Conservation (phyloP, 169 alveolate species). For the Plasmodium gallinaceum region DNA sequence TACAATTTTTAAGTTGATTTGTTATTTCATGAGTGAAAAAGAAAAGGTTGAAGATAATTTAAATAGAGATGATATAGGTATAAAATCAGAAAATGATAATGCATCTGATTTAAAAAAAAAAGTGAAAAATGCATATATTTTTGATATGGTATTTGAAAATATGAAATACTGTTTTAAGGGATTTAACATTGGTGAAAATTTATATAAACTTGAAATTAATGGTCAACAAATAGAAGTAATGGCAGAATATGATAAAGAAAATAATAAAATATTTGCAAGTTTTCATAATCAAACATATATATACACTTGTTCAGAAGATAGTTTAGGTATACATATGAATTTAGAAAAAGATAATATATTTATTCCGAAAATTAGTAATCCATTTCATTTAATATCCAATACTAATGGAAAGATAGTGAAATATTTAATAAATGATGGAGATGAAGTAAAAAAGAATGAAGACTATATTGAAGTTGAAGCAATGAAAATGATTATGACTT, state of each 20-base stretch:
- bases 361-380: constrained; percentile 63
- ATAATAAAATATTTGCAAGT: constrained; percentile 55
- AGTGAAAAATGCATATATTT: constrained; percentile 23
- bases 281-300: constrained; percentile 63
- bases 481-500: constrained; percentile 89
- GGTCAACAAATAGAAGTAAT: constrained; percentile 61
- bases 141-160: constrained; percentile 61
- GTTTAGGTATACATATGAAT: constrained; percentile 68
- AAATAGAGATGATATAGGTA: constrained; percentile 64
- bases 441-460: constrained; percentile 80
- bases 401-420: constrained; percentile 82
- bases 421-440: constrained; percentile 83
- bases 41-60: constrained; percentile 33
- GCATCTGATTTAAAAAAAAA: not conserved
- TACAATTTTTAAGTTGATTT: constrained; percentile 44
- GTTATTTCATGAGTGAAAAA: constrained; percentile 53
- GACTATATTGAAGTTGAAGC: constrained; percentile 88
- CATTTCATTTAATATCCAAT: constrained; percentile 69
- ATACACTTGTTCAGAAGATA: constrained; percentile 63
- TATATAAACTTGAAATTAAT: constrained; percentile 46
- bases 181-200: constrained; percentile 69
- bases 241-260: constrained; percentile 63
- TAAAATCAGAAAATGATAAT: constrained; percentile 11
- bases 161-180: constrained; percentile 45
- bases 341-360: constrained; percentile 57